A percentile compares a stretch with the other conserved stretches of the same genome.
Conservation (phyloP, 371 early-diverging fungal species). For the Circinella minor region DNA sequence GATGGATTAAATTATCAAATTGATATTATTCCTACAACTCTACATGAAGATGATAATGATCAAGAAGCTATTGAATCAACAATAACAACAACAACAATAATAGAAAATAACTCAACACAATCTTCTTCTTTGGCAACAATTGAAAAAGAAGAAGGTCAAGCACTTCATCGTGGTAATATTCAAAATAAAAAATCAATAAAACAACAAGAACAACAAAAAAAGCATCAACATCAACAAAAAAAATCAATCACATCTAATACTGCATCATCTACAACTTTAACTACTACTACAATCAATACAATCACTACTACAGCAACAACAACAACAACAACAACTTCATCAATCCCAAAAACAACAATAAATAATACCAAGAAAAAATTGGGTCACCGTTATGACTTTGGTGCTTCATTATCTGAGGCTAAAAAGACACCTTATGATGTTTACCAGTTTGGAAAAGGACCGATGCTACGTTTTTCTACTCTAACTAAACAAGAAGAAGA, state of each 20-base stretch:
- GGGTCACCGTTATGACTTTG: constrained; percentile 48
- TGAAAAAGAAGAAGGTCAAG: constrained; percentile 1
- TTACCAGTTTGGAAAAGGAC: constrained; percentile 7
- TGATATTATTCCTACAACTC: constrained; percentile 20
- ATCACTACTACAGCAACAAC: not conserved
- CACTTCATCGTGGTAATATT: not conserved
- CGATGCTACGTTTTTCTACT: not conserved
- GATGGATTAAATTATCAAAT: constrained; percentile 71
- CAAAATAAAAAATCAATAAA: not conserved
- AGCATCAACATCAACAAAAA: not conserved
- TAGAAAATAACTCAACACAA: not conserved
- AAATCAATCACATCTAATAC: not conserved
- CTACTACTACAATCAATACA: not conserved
- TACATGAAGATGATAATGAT: not conserved
- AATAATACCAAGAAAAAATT: constrained; percentile 28
- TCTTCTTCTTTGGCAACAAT: not conserved
- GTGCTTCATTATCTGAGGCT: constrained; percentile 41
- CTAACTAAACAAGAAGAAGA: constrained; percentile 1
- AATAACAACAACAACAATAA: too few relatives aligned
- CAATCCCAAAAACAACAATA: constrained; percentile 2
- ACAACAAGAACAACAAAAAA: not conserved
- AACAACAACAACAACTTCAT: not conserved
- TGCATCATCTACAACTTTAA: too few relatives aligned
- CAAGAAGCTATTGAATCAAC: constrained; percentile 1
- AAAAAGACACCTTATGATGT: constrained; percentile 18